phyloP scores from a whole-genome alignment of 495 filamentous ascomycete species.

The Baudoinia panamericana region DNA sequence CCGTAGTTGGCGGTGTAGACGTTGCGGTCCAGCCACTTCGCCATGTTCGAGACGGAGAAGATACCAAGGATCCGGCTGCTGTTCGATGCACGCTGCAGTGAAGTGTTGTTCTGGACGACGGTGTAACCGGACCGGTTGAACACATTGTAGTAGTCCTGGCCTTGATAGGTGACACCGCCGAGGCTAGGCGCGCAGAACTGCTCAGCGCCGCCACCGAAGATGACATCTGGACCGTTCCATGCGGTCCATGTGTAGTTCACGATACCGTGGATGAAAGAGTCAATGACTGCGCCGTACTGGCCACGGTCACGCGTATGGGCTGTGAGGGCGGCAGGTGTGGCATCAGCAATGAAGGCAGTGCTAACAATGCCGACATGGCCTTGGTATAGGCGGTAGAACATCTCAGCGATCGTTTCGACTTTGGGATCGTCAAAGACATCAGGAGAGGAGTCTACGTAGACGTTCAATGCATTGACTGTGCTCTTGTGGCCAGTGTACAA shows the following conservation, averaged over 20 bases:
- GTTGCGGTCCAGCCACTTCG: slow-evolving; percentile 40
- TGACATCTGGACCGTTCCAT: slow-evolving; percentile 53
- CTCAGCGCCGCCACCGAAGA: slow-evolving; percentile 59
- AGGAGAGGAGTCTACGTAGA: slow-evolving; percentile 55
- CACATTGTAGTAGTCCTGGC: slow-evolving; percentile 53
- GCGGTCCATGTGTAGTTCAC: slow-evolving; percentile 55
- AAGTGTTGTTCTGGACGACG: slow-evolving; percentile 53
- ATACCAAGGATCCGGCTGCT: slow-evolving; percentile 48
- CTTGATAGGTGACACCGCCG: slow-evolving; percentile 38
- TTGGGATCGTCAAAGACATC: slow-evolving; percentile 61
- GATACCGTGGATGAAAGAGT: slow-evolving; percentile 31
- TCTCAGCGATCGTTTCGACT: slow-evolving; percentile 62
- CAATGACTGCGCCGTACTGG: slow-evolving; percentile 49
- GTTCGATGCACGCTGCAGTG: slow-evolving; percentile 39
- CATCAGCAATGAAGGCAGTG: slow-evolving; percentile 59
- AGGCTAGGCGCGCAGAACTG: slow-evolving; percentile 42
- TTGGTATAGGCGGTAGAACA: slow-evolving; percentile 49
- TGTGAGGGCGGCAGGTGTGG: slow-evolving; percentile 54
- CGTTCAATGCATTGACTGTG: slow-evolving; percentile 57
- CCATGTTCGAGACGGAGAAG: slow-evolving; percentile 51
- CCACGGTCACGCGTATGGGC: slow-evolving; percentile 52
- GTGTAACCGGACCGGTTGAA: slow-evolving; percentile 54
- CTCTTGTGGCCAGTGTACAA: slow-evolving; percentile 65
- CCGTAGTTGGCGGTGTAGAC: slow-evolving; percentile 50
- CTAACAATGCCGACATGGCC: slow-evolving; percentile 45